Evolutionary conservation across 208 protist genomes (phyloP), one percentile per base, ranked within the genome.

Genomic region (Trypanosoma caninum): DNA sequence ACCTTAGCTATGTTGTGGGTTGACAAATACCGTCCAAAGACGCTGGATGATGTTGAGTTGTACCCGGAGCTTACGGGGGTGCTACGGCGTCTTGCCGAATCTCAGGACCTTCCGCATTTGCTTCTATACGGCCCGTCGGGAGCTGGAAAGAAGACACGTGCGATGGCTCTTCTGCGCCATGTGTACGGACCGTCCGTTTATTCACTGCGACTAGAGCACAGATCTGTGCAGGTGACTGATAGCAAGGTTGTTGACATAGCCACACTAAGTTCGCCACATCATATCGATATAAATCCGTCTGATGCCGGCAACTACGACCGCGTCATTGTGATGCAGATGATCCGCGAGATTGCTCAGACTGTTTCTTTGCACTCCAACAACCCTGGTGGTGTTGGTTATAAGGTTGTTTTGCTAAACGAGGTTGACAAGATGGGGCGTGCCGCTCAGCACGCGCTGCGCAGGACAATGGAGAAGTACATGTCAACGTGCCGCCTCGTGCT

Each of bases 381-480:
- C 20, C 54, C 34, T 48, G 64, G 16, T 27, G 57, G 50, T 45
- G 71, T 64, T 16, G 78, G 46, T 28, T 97, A 96, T 64, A 98
- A 97, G 84, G 97, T 99, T 18, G 89, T 99, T 27, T 81, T 99
- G 11, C 78, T 99, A 0, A 97, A 98, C 65, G 98, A 99, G 54
- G 98, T 98, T 13, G 97, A 99, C 55, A 82, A 77, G 56, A 86
- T 99, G 71, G 96, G 82, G 52, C 87, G 86, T 33, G 87, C 97
- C 23, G 98, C 98, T 3, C 99, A 99, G 78, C 97, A 99, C 48
- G 99, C 98, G 13, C 87, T 99, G 22, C 90, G 99, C 25, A 95
- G 99, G 27, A 99, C 98, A 14, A 99, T 99, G 99, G 99, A 99
- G 69, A 99, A 99, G 72, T 99, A 99, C 87, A 92, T 97, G 53